Evolutionary conservation across 768 basidiomycete species (phyloP).

Genomic region (Boletus tomentosulus): DNA sequence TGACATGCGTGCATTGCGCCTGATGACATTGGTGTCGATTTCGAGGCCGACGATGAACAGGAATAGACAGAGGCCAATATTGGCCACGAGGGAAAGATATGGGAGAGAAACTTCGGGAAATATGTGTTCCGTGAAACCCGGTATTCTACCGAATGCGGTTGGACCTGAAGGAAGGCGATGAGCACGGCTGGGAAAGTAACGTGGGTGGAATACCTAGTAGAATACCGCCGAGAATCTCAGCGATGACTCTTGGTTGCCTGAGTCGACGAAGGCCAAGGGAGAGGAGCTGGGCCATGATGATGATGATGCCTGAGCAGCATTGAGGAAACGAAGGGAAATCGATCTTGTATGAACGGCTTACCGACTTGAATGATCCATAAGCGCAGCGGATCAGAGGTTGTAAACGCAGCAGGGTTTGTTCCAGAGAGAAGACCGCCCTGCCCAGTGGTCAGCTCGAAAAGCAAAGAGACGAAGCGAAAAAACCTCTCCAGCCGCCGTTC

Average conservation of each 20-base stretch:
- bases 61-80: slow-evolving; percentile 84
- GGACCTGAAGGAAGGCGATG: slow-evolving; percentile 24
- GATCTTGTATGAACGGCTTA: slow-evolving; percentile 29
- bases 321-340: neutral
- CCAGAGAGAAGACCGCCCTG: slow-evolving; percentile 77
- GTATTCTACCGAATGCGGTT: slow-evolving; percentile 74
- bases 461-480: neutral
- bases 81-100: slow-evolving; percentile 82
- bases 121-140: slow-evolving; percentile 80
- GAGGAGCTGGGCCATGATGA: slow-evolving; percentile 74
- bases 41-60: slow-evolving; percentile 92
- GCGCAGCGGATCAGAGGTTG: slow-evolving; percentile 63
- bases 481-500: slow-evolving; percentile 25
- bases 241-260: slow-evolving; percentile 81
- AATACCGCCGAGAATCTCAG: slow-evolving; percentile 86
- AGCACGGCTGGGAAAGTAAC: slow-evolving; percentile 11
- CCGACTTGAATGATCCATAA: slow-evolving; percentile 80
- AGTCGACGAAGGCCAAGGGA: slow-evolving; percentile 67
- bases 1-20: slow-evolving; percentile 67
- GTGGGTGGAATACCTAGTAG: slow-evolving; percentile 64
- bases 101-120: slow-evolving; percentile 72
- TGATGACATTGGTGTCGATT: slow-evolving; percentile 78
- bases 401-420: slow-evolving; percentile 65
- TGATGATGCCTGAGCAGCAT: slow-evolving; percentile 61
- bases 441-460: neutral